Evolutionary conservation across 2,329 filamentous ascomycete species (phyloP), one percentile per base, ranked within the genome.

Genomic region (Xylaria sp.): DNA sequence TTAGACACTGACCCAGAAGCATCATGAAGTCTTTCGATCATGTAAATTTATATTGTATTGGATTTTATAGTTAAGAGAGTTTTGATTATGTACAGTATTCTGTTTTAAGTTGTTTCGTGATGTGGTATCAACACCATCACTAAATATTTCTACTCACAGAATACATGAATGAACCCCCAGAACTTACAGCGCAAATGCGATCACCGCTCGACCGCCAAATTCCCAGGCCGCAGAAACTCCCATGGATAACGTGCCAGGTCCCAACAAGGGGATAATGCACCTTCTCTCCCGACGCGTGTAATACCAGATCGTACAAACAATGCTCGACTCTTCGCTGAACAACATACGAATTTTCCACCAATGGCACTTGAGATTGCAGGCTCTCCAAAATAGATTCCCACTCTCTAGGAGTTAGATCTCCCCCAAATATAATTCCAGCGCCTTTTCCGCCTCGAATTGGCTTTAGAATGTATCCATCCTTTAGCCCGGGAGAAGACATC

Each of bases 381-480:
- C 53, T 38, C 9, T 69, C 47, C 39, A 80, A 38, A 3, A 62
- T 62, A 2, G 70, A 31, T 0, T 64, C 17, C 80, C 79, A 81
- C 31, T 76, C 73, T 0, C 71, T 66, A 0, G 63, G 57, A 20
- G 55, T 65, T 3, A 81, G 11, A 17, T 81, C 78, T 3, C 80
- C 77, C 10, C 80, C 78, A 57, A 82, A 81, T 0, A 80, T 44
- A 42, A 82, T 82, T 1, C 80, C 81, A 0, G 74, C 75, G 0
- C 81, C 80, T 49, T 80, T 81, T 0, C 80, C 81, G 13, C 78
- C 73, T 1, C 78, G 77, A 15, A 79, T 76, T 0, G 79, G 79
- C 51, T 82, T 82, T 0, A 82, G 71, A 0, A 82, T 68, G 65
- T 77, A 81, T 0, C 73, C 45, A 3, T 76, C 50, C 20, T 72